Evolutionary conservation across 192 early-diverging fungal species (phyloP).

Genomic region (Coemansia sp.): DNA sequence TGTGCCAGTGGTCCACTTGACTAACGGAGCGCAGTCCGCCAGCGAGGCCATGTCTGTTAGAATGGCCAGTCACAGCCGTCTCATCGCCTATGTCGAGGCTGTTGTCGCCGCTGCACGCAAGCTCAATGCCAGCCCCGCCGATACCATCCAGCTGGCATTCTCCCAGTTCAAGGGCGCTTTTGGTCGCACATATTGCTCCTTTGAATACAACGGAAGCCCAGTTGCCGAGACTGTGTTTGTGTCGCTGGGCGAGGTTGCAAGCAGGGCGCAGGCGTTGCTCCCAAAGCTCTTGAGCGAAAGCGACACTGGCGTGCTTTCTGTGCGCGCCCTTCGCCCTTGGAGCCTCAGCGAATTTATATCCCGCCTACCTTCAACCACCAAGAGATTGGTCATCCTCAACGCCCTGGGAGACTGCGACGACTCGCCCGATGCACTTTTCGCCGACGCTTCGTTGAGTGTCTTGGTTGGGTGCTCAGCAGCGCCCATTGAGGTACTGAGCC

Average conservation of each 20-base stretch:
- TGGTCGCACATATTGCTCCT: slow-evolving; percentile 69
- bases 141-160: slow-evolving; percentile 37
- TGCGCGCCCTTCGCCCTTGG: slow-evolving; percentile 88
- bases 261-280: slow-evolving; percentile 59
- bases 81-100: slow-evolving; percentile 52
- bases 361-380: slow-evolving; percentile 67
- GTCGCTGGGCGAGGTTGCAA: slow-evolving; percentile 66
- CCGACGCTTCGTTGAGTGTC: slow-evolving; percentile 76
- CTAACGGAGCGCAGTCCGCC: slow-evolving; percentile 70
- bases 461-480: slow-evolving; percentile 57
- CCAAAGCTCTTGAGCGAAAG: slow-evolving; percentile 33
- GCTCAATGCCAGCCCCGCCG: slow-evolving; percentile 9
- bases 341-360: slow-evolving; percentile 69
- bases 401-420: slow-evolving; percentile 48
- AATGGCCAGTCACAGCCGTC: slow-evolving; percentile 56
- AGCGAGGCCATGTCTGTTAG: slow-evolving; percentile 58
- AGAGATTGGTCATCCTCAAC: slow-evolving; percentile 76
- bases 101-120: slow-evolving; percentile 2
- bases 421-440: slow-evolving; percentile 66
- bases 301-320: slow-evolving; percentile 72
- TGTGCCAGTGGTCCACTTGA: slow-evolving; percentile 82
- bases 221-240: slow-evolving; percentile 81
- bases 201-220: slow-evolving; percentile 81
- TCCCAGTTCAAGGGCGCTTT: slow-evolving; percentile 44
- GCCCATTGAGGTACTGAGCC: slow-evolving; percentile 4